phyloP scores from a whole-genome alignment of 1,139 yeast species.

The Saccharomyces hybrid region DNA sequence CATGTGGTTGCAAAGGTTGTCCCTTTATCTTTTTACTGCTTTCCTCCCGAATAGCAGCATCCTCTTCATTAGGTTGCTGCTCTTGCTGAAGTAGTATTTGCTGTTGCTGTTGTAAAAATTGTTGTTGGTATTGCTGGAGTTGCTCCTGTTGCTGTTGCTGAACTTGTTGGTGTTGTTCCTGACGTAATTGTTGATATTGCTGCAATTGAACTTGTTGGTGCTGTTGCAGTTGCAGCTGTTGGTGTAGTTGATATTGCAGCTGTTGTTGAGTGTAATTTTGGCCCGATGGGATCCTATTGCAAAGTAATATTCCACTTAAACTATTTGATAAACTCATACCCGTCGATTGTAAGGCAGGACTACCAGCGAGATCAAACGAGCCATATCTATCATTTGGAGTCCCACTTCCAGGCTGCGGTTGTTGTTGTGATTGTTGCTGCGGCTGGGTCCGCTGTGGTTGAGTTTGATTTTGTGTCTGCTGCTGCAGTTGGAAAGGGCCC shows the following conservation, averaged over 20 bases:
- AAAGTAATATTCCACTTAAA: slow-evolving; percentile 22
- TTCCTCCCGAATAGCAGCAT: not conserved
- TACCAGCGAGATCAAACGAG: slow-evolving; percentile 19
- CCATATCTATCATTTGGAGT: slow-evolving; percentile 19
- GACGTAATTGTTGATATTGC: slow-evolving; percentile 18
- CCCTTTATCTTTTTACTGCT: not conserved
- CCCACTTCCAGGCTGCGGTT: slow-evolving; percentile 4
- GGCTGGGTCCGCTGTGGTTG: slow-evolving; percentile 3
- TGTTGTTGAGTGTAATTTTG: slow-evolving; percentile 12
- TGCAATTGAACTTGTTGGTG: slow-evolving; percentile 15
- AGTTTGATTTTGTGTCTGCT: not conserved
- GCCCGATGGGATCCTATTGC: slow-evolving; percentile 16
- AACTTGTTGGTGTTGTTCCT: slow-evolving; percentile 21
- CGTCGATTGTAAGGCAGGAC: slow-evolving; percentile 22
- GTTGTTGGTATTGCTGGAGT: not conserved
- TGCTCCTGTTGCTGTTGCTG: slow-evolving; percentile 15
- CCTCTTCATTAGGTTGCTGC: slow-evolving; percentile 7
- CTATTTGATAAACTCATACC: slow-evolving; percentile 24
- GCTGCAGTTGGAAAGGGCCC: slow-evolving; percentile 3
- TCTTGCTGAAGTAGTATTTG: slow-evolving; percentile 6
- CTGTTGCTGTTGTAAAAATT: slow-evolving; percentile 2
- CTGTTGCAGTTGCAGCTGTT: slow-evolving; percentile 18
- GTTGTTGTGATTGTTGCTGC: too few species aligned
- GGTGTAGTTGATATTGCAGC: slow-evolving; percentile 14
- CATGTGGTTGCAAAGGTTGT: not conserved